Conservation (phyloP, 164 flowering plant species). For the Aristolochia californica region DNA sequence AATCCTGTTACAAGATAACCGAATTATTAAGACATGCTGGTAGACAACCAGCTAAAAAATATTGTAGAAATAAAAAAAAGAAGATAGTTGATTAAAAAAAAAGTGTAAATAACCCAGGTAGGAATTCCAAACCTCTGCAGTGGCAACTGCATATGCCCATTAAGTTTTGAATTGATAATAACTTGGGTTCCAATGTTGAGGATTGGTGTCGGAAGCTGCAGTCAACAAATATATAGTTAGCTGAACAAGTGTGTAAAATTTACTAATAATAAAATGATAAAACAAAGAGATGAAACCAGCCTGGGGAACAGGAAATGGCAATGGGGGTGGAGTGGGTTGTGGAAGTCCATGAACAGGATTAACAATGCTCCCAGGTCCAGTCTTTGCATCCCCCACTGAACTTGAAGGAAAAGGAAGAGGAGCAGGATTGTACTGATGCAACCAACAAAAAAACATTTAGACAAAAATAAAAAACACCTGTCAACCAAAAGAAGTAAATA, state of each 20-base stretch:
- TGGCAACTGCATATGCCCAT: slow-evolving; percentile 55
- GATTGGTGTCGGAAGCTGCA: slow-evolving; percentile 58
- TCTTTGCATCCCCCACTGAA: slow-evolving; percentile 60
- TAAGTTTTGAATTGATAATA: slow-evolving; percentile 68
- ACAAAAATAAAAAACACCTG: too few relatives aligned
- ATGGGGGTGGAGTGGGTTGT: slow-evolving; percentile 49
- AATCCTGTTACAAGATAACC: slow-evolving; percentile 37
- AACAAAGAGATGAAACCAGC: slow-evolving; percentile 16
- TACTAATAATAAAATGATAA: background rate
- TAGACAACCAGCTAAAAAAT: background rate
- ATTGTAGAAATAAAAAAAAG: background rate
- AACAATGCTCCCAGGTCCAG: slow-evolving; percentile 51
- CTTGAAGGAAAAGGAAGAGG: slow-evolving; percentile 61
- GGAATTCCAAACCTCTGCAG: slow-evolving; percentile 64
- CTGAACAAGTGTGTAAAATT: background rate
- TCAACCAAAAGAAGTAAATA: too few relatives aligned
- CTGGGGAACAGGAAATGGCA: slow-evolving; percentile 59
- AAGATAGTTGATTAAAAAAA: background rate
- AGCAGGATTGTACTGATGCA: slow-evolving; percentile 39
- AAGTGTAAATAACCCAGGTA: background rate
- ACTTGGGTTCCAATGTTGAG: slow-evolving; percentile 74
- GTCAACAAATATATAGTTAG: slow-evolving; percentile 5
- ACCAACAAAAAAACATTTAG: slow-evolving; percentile 7
- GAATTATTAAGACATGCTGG: background rate
- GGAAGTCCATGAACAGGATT: slow-evolving; percentile 62